These are phyloP conservation scores for Lipomyces kockii DNA, from an alignment of 805 yeast species.

Conservation along the genomic window DNA sequence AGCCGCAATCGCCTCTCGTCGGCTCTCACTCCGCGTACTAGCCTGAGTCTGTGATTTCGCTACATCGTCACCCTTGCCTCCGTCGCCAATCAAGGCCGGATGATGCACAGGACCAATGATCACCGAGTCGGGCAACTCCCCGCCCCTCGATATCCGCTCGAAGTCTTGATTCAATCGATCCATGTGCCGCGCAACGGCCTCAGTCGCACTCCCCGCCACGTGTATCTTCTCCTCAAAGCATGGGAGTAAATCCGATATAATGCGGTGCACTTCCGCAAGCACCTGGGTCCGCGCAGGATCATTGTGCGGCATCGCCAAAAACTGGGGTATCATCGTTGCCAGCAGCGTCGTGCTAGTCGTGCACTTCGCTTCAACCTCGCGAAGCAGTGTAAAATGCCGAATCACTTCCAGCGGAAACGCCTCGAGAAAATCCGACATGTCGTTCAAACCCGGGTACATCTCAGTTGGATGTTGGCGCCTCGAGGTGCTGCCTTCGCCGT, in stretches of 20 bases:
- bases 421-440: slow-evolving; percentile 85
- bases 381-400: slow-evolving; percentile 81
- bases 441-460: slow-evolving; percentile 84
- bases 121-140: slow-evolving; percentile 80
- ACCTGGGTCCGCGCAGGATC: slow-evolving; percentile 42
- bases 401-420: slow-evolving; percentile 85
- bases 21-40: slow-evolving; percentile 76
- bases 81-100: slow-evolving; percentile 73
- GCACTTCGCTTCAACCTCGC: slow-evolving; percentile 95
- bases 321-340: slow-evolving; percentile 56
- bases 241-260: slow-evolving; percentile 75
- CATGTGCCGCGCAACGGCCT: slow-evolving; percentile 68
- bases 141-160: slow-evolving; percentile 67
- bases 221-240: slow-evolving; percentile 97
- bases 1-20: slow-evolving; percentile 93
- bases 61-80: slow-evolving; percentile 46
- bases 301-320: slow-evolving; percentile 45
- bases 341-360: slow-evolving; percentile 72
- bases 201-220: slow-evolving; percentile 89
- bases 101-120: slow-evolving; percentile 82
- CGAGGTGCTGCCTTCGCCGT: not conserved
- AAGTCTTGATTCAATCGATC: slow-evolving; percentile 79
- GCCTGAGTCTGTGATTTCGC: slow-evolving; percentile 66
- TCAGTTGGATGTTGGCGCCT: slow-evolving; percentile 42
- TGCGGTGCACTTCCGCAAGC: slow-evolving; percentile 48